phyloP scores from a whole-genome alignment of 169 alveolate species.

The Cyclospora cayetanensis region DNA sequence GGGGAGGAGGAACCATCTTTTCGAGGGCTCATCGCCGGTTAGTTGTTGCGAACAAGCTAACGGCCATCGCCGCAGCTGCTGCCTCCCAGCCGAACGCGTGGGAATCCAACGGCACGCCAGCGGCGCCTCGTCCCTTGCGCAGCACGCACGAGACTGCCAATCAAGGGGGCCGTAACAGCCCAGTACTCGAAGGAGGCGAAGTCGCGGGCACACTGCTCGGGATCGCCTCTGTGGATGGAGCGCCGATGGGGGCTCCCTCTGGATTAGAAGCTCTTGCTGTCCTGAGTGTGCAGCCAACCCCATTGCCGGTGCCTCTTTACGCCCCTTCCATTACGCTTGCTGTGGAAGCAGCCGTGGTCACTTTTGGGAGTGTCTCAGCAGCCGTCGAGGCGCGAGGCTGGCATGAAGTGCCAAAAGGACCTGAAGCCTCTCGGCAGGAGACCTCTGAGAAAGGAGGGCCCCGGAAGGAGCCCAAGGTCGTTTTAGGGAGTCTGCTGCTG shows the following conservation, averaged over 20 bases:
- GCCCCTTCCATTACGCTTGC: slow-evolving; percentile 40
- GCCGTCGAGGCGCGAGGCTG: background rate
- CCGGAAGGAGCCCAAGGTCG: background rate
- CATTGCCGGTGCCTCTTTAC: slow-evolving; percentile 36
- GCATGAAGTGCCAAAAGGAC: background rate
- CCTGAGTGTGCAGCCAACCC: slow-evolving; percentile 53
- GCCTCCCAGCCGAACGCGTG: background rate
- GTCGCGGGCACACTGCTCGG: background rate
- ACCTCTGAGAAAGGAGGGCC: background rate
- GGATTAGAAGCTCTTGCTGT: slow-evolving; percentile 25
- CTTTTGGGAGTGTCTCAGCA: background rate
- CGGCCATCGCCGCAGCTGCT: slow-evolving; percentile 20
- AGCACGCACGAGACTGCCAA: background rate
- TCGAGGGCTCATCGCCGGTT: slow-evolving; percentile 44
- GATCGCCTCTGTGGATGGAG: background rate
- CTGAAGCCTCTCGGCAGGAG: background rate
- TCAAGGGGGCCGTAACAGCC: background rate
- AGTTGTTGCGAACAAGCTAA: slow-evolving; percentile 33
- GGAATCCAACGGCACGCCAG: background rate
- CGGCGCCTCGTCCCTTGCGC: background rate
- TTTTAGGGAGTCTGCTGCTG: slow-evolving; percentile 48
- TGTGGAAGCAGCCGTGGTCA: slow-evolving; percentile 37
- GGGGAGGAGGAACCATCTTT: slow-evolving; percentile 65
- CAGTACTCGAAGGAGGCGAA: background rate
- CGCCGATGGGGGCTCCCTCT: slow-evolving; percentile 13